Evolutionary conservation across 805 yeast genomes (phyloP).

Genomic region (Metschnikowia bowlesiae): DNA sequence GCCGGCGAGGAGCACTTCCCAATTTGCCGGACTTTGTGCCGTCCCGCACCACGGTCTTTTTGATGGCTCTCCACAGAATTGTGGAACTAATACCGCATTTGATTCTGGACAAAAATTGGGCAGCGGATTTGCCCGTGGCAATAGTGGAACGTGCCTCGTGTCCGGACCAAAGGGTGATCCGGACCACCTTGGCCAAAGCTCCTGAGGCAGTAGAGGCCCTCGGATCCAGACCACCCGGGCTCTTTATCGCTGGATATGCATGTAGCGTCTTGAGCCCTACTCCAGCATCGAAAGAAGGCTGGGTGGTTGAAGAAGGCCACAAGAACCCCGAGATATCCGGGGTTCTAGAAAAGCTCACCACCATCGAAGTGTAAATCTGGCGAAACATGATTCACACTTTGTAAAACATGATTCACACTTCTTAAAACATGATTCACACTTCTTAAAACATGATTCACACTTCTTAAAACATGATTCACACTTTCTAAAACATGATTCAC

Average conservation of each 20-base stretch:
- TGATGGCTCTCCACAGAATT: constrained; percentile 85
- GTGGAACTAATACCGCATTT: constrained; percentile 49
- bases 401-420: too few species aligned
- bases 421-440: too few species aligned
- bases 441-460: too few species aligned
- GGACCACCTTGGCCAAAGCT: constrained; percentile 65
- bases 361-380: not conserved
- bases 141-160: constrained; percentile 90
- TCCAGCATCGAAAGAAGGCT: constrained; percentile 17
- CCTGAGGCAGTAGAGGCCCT: constrained; percentile 68
- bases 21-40: constrained; percentile 66
- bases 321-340: constrained; percentile 10
- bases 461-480: too few species aligned
- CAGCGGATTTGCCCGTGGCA: constrained; percentile 67
- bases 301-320: constrained; percentile 49
- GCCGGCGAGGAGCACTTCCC: constrained; percentile 80
- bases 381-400: too few species aligned
- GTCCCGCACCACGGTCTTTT: constrained; percentile 76
- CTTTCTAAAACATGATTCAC: too few species aligned
- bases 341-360: constrained; percentile 6
- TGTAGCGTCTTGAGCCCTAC: constrained; percentile 49
- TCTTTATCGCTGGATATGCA: constrained; percentile 75
- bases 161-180: constrained; percentile 82
- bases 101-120: constrained; percentile 54
- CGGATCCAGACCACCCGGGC: constrained; percentile 92